Conservation (phyloP, 192 early-diverging fungal species). For the Backusella liffmaniae region DNA sequence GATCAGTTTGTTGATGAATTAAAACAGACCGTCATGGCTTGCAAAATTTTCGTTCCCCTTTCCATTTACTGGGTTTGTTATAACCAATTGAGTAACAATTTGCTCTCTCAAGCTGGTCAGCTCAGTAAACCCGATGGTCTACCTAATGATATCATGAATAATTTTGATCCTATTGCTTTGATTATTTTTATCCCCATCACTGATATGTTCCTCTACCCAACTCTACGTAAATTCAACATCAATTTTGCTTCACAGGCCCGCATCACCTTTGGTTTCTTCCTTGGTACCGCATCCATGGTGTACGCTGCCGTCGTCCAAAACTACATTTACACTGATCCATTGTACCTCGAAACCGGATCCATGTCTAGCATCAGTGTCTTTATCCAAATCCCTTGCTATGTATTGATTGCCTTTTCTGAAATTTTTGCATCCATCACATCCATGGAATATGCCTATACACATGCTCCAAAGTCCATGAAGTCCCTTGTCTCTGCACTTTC, state of each 20-base stretch:
- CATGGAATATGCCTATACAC: conserved; percentile 66
- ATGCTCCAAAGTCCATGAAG: conserved; percentile 62
- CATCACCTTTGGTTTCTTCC: conserved; percentile 58
- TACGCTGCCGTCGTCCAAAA: conserved; percentile 60
- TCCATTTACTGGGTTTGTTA: conserved; percentile 68
- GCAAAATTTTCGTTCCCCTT: conserved; percentile 59
- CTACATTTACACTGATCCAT: conserved; percentile 54
- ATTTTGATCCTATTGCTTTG: conserved; percentile 55
- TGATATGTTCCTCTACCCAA: conserved; percentile 54
- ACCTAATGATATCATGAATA: conserved; percentile 65
- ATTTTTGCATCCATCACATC: conserved; percentile 64
- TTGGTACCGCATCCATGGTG: conserved; percentile 55
- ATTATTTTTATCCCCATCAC: conserved; percentile 57
- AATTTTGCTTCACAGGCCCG: conserved; percentile 52
- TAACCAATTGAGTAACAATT: conserved; percentile 59
- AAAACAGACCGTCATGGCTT: conserved; percentile 50
- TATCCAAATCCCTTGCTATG: conserved; percentile 56
- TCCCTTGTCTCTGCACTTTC: conserved; percentile 61
- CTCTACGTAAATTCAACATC: conserved; percentile 50
- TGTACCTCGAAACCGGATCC: conserved; percentile 35
- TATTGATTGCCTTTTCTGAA: conserved; percentile 56
- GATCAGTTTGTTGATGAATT: conserved; percentile 63
- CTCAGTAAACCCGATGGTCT: conserved; percentile 47
- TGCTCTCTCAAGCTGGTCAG: conserved; percentile 58
- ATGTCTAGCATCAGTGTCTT: conserved; percentile 45